A percentile compares a stretch with the other conserved stretches of the same genome.
Evolutionary conservation across 305 asterid genomes (phyloP).

Genomic region (Fraxinus floribunda): DNA sequence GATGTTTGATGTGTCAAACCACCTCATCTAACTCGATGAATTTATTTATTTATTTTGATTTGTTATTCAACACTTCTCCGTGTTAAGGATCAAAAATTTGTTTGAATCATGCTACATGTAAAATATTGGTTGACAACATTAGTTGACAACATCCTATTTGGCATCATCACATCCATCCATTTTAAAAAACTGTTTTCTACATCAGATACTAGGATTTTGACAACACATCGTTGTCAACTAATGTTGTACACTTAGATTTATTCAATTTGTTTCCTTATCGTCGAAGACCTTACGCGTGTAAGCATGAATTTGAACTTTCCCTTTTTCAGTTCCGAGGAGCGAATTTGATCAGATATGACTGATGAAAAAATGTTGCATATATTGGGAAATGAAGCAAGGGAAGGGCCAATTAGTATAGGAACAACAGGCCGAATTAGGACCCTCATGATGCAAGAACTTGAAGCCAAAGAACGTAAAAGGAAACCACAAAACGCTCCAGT

Average conservation of each 20-base stretch:
- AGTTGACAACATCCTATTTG: no score
- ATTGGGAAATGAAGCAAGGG: neutral
- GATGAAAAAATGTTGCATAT: neutral
- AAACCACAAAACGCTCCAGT: slow-evolving; percentile 6
- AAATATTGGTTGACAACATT: no score
- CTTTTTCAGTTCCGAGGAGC: neutral
- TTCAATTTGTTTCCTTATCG: neutral
- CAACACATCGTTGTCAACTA: no score
- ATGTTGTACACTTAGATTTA: no score
- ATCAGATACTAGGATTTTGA: no score
- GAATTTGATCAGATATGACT: neutral
- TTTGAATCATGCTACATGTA: no score
- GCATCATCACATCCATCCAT: no score
- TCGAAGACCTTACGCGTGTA: neutral
- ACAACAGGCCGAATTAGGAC: slow-evolving; percentile 5
- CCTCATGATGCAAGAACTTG: slow-evolving; percentile 19
- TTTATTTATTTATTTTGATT: no score
- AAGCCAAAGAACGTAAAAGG: neutral
- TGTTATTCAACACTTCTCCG: neutral
- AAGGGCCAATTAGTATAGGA: slow-evolving; percentile 15
- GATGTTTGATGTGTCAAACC: neutral
- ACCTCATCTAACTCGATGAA: no score
- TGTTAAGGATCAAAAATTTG: neutral
- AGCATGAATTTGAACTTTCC: neutral
- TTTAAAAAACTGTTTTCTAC: no score